These are phyloP conservation scores for Rhipidocladum racemiflorum DNA, from an alignment of 176 grass and related monocot species.

Conservation along the genomic window DNA sequence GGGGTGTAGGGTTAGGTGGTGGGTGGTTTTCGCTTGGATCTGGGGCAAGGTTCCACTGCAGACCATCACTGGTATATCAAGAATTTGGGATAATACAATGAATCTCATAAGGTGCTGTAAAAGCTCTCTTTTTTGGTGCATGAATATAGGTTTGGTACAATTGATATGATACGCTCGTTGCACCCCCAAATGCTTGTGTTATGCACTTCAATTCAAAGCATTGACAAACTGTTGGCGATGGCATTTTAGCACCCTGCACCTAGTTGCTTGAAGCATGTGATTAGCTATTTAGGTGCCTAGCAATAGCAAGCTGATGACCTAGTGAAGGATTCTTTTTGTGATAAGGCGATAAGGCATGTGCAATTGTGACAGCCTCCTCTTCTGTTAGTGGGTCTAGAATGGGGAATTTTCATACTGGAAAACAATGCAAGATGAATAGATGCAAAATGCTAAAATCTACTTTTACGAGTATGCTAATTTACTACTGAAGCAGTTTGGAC, in stretches of 20 bases:
- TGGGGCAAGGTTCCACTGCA: background rate
- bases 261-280: conserved; percentile 8
- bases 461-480: background rate
- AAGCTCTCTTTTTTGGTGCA: background rate
- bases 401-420: background rate
- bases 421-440: background rate
- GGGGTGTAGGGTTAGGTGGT: background rate
- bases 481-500: background rate
- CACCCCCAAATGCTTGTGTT: background rate
- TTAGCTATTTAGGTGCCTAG: background rate
- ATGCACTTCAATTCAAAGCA: background rate
- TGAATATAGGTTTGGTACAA: background rate
- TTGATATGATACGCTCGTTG: background rate
- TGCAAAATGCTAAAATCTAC: background rate
- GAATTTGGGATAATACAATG: background rate
- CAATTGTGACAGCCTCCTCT: background rate
- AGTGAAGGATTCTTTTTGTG: background rate
- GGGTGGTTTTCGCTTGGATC: conserved; percentile 25
- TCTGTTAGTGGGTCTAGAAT: background rate
- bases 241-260: conserved; percentile 10
- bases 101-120: background rate
- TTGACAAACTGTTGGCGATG: background rate
- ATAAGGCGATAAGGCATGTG: background rate
- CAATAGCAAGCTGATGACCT: background rate
- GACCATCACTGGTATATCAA: background rate